A percentile compares a stretch with the other conserved stretches of the same genome.
Conservation (phyloP, 805 yeast genomes). For the Debaryomyces castellii region DNA sequence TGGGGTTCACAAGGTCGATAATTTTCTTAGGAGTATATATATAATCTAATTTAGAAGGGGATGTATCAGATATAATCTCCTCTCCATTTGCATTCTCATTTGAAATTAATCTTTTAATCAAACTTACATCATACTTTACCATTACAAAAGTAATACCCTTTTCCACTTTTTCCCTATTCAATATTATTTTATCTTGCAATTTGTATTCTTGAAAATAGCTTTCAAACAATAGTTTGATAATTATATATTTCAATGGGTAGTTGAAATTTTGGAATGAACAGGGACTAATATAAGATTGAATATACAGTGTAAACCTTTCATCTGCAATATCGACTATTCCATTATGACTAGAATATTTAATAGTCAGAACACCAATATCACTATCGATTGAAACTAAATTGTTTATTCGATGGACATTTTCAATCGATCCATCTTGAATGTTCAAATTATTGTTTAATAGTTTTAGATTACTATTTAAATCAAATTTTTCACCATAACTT, state of each 20-base stretch:
- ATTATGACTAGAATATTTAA: not conserved
- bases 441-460: not conserved
- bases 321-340: not conserved
- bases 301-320: not conserved
- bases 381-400: not conserved
- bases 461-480: not conserved
- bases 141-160: constrained; percentile 11
- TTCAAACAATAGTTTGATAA: constrained; percentile 1
- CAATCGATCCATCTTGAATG: not conserved
- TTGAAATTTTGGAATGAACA: not conserved
- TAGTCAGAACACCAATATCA: constrained; percentile 4
- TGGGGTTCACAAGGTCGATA: constrained; percentile 13
- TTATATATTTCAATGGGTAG: constrained; percentile 5
- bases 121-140: constrained; percentile 15
- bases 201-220: not conserved
- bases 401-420: constrained; percentile 3
- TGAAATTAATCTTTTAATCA: constrained; percentile 2
- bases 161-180: not conserved
- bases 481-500: constrained; percentile 22
- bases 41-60: constrained; percentile 5
- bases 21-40: constrained; percentile 21
- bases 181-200: not conserved
- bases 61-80: not conserved
- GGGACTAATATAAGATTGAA: no score
- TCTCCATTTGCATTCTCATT: not conserved